Evolutionary conservation across 306 rosid genomes (phyloP).

Genomic region (Gynostemma pentaphyllum): DNA sequence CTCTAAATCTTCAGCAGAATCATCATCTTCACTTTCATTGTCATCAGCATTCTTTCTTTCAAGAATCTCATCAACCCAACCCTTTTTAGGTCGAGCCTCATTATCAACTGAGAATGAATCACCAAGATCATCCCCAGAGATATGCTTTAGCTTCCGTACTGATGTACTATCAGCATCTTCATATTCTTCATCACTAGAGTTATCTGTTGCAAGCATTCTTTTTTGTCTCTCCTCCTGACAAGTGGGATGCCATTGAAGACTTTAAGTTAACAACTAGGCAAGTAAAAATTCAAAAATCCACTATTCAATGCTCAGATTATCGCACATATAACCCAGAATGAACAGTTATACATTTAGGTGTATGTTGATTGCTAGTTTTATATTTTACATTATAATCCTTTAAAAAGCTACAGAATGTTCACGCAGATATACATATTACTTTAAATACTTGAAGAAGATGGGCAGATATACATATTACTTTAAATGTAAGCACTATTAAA

Average conservation of each 20-base stretch:
- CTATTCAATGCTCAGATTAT: neutral
- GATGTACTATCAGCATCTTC: slow-evolving; percentile 41
- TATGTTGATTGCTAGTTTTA: neutral
- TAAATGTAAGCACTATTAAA: neutral
- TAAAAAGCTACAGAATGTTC: neutral
- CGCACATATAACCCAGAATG: neutral
- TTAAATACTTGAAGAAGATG: neutral
- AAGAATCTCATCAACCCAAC: slow-evolving; percentile 78
- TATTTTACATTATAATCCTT: slow-evolving; percentile 1
- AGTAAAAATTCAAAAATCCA: neutral
- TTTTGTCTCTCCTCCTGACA: slow-evolving; percentile 79
- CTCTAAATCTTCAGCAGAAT: slow-evolving; percentile 41
- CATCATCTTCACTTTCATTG: slow-evolving; percentile 49
- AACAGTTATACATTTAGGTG: neutral
- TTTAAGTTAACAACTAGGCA: neutral
- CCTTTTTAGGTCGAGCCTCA: slow-evolving; percentile 41
- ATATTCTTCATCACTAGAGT: slow-evolving; percentile 61
- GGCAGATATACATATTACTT: neutral
- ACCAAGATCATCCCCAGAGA: slow-evolving; percentile 92
- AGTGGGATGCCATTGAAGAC: neutral
- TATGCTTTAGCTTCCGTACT: slow-evolving; percentile 33
- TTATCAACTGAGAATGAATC: slow-evolving; percentile 68
- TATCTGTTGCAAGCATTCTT: slow-evolving; percentile 63
- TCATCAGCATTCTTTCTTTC: slow-evolving; percentile 41
- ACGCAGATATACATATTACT: neutral